phyloP scores from a whole-genome alignment of 305 asterid genomes.

The Solanum hybrid region DNA sequence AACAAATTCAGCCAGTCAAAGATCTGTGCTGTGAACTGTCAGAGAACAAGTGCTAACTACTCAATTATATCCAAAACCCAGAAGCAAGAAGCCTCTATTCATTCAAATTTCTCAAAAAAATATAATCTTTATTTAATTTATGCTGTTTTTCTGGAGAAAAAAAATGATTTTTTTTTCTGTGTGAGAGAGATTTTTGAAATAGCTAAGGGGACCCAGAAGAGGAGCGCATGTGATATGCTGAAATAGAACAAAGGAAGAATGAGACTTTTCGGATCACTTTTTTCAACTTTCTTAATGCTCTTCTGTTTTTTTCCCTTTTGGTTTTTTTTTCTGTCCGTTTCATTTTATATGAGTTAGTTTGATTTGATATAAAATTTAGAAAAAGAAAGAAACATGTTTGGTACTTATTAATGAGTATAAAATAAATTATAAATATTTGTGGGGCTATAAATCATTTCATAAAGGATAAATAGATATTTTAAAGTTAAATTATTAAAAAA shows the following conservation, averaged over 20 bases:
- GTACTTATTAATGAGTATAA: not conserved
- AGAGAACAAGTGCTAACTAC: not conserved
- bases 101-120: not conserved
- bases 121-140: not conserved
- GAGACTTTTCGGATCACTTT: not conserved
- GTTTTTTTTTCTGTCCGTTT: not conserved
- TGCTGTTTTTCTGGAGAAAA: not conserved
- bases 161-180: not conserved
- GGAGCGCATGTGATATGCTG: constrained; percentile 9
- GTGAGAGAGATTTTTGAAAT: not conserved
- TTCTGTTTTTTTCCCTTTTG: not conserved
- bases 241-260: not conserved
- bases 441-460: too few relatives aligned
- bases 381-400: rapidly evolving
- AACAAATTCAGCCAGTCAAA: not conserved
- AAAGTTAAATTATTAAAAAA: too few relatives aligned
- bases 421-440: too few relatives aligned
- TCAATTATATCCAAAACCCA: not conserved
- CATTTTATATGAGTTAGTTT: too few relatives aligned
- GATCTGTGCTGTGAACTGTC: not conserved
- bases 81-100: not conserved
- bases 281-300: not conserved
- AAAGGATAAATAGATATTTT: rapidly evolving
- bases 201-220: not conserved
- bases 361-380: too few relatives aligned